Conservation (phyloP, 352 stramenopile species). For the Phytopythium chamaehyphon region DNA sequence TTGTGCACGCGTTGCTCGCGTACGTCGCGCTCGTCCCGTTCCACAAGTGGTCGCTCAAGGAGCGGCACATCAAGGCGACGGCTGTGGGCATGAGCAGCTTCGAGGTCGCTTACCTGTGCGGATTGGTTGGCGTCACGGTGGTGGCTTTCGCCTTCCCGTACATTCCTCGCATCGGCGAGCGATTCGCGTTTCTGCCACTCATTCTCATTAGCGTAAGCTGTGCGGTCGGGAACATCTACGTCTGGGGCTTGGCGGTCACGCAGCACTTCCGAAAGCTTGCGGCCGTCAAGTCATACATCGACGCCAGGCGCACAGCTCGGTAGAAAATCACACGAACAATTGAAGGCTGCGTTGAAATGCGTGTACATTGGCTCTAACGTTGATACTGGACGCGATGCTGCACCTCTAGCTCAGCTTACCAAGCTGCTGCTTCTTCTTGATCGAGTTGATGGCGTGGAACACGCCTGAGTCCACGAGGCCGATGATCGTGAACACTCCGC, state of each 20-base stretch:
- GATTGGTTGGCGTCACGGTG: constrained; percentile 27
- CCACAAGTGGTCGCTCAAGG: constrained; percentile 69
- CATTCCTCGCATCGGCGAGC: constrained; percentile 36
- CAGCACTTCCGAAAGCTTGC: constrained; percentile 67
- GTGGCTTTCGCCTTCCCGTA: constrained; percentile 51
- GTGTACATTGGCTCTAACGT: constrained; percentile 4
- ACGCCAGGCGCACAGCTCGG: constrained; percentile 16
- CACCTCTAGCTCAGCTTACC: constrained; percentile 59
- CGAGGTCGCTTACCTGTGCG: constrained; percentile 52
- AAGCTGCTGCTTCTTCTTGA: constrained; percentile 82
- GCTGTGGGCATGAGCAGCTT: constrained; percentile 48
- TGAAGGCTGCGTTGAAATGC: constrained; percentile 6
- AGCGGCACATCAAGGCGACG: constrained; percentile 59
- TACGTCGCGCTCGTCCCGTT: constrained; percentile 59
- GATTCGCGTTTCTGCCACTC: constrained; percentile 73
- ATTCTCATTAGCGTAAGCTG: constrained; percentile 76
- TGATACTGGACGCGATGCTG: constrained; percentile 2
- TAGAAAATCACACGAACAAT: constrained; percentile 14
- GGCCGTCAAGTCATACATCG: constrained; percentile 67
- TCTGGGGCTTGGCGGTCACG: constrained; percentile 56
- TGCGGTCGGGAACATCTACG: constrained; percentile 73
- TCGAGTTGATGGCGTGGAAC: constrained; percentile 78
- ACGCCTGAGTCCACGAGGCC: constrained; percentile 77
- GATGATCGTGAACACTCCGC: constrained; percentile 82
- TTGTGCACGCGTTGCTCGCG: constrained; percentile 53